phyloP scores from a whole-genome alignment of 257 asterid genomes.

The Nicotiana noctiflora region DNA sequence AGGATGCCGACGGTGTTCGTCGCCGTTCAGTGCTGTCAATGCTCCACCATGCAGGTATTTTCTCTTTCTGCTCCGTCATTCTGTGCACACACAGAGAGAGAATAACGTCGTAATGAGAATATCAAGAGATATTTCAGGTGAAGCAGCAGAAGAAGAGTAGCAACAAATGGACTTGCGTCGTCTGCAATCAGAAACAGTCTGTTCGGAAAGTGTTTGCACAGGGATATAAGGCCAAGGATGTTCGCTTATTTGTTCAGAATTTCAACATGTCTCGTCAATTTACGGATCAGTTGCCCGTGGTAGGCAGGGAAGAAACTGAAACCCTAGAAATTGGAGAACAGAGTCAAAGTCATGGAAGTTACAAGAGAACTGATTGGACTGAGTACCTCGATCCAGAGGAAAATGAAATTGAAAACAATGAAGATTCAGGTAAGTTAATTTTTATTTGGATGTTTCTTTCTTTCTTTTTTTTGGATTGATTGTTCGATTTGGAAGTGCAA shows the following conservation, averaged over 20 bases:
- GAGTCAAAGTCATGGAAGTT: conserved; percentile 6
- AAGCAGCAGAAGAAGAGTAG: conserved; percentile 94
- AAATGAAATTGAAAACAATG: conserved; percentile 15
- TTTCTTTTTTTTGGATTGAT: no score
- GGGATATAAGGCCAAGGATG: conserved; percentile 68
- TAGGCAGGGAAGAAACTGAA: conserved; percentile 9
- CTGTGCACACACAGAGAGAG: neutral
- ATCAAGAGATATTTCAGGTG: conserved; percentile 42
- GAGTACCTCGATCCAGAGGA: conserved; percentile 55
- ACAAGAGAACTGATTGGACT: conserved; percentile 66
- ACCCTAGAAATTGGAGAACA: conserved; percentile 10
- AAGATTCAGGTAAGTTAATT: conserved; percentile 26
- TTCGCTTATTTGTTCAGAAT: conserved; percentile 72
- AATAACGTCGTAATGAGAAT: neutral
- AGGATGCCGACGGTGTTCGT: conserved; percentile 14
- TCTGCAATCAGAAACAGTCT: conserved; percentile 86
- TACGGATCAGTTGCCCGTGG: conserved; percentile 30
- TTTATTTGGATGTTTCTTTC: neutral
- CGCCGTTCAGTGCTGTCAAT: conserved; percentile 16
- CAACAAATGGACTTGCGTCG: conserved; percentile 84
- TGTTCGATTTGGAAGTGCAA: conserved; percentile 24
- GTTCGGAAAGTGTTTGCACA: conserved; percentile 53
- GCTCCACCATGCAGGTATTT: conserved; percentile 19
- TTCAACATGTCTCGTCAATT: conserved; percentile 82
- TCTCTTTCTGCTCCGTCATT: neutral